phyloP scores from a whole-genome alignment of 176 grass and related monocot genomes.

The Musa troglodytarum region DNA sequence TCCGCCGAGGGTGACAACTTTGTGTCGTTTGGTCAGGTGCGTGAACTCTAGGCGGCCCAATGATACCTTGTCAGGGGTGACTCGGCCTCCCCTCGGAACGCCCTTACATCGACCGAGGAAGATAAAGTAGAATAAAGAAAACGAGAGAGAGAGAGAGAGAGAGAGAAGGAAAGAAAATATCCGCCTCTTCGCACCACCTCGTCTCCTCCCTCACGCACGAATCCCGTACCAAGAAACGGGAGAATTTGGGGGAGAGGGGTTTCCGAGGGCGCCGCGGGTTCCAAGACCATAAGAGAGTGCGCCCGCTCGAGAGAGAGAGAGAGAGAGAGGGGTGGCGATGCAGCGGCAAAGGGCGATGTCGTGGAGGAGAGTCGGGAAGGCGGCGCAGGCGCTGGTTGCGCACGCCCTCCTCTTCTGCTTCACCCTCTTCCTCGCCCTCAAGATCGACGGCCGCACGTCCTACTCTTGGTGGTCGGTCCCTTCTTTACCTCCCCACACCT shows the following conservation, averaged over 20 bases:
- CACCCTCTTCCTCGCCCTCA: constrained; percentile 57
- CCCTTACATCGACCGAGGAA: too few relatives aligned
- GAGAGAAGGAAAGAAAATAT: neutral
- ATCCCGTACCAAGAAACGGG: neutral
- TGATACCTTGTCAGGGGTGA: too few relatives aligned
- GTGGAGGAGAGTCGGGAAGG: constrained; percentile 40
- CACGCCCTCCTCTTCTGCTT: constrained; percentile 75
- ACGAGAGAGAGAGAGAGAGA: too few relatives aligned
- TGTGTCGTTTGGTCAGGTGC: too few relatives aligned
- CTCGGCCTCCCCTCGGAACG: too few relatives aligned
- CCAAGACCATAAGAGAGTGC: neutral
- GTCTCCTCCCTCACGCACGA: neutral
- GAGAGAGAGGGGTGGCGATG: neutral
- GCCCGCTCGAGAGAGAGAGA: neutral
- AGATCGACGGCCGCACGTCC: constrained; percentile 45
- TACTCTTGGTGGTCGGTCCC: constrained; percentile 57
- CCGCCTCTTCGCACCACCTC: neutral
- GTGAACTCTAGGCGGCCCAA: too few relatives aligned
- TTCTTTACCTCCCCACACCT: neutral
- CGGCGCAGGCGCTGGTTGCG: constrained; percentile 41
- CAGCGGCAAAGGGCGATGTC: constrained; percentile 20
- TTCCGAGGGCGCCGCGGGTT: neutral
- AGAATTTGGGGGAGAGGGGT: neutral
- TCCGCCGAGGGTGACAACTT: too few relatives aligned
- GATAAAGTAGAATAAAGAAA: too few relatives aligned